Percentiles rank a stretch among this genome's conserved stretches.
Evolutionary conservation across 306 rosid genomes (phyloP).

Genomic region (Notholithocarpus densiflorus): DNA sequence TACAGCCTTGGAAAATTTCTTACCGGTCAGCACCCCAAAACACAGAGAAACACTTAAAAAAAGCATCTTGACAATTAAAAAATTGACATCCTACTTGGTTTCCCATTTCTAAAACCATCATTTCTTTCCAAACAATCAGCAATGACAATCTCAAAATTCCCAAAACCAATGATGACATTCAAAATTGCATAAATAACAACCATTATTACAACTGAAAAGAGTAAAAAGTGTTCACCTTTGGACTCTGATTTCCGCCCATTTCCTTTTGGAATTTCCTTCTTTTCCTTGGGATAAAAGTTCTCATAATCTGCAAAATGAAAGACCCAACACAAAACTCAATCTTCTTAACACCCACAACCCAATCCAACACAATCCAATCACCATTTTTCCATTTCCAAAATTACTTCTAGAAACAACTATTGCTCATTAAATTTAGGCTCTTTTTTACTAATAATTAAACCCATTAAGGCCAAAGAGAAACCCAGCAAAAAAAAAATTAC

Average conservation of each 20-base stretch:
- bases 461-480: neutral
- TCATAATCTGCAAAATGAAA: slow-evolving; percentile 59
- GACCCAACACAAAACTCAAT: slow-evolving; percentile 9
- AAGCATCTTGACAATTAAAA: neutral
- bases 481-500: neutral
- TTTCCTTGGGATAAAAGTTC: slow-evolving; percentile 81
- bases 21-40: neutral
- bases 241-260: slow-evolving; percentile 66
- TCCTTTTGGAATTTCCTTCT: slow-evolving; percentile 83
- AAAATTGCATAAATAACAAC: neutral
- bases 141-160: neutral
- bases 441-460: neutral
- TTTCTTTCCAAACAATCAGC: slow-evolving; percentile 16
- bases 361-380: neutral
- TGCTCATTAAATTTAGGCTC: neutral
- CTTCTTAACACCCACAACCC: neutral
- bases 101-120: slow-evolving; percentile 5
- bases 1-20: neutral
- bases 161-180: neutral
- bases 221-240: slow-evolving; percentile 48
- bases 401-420: neutral
- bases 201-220: neutral
- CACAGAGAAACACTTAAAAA: neutral
- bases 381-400: neutral
- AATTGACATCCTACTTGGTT: neutral